Evolutionary conservation across 2,329 filamentous ascomycete genomes (phyloP), one percentile per base, ranked within the genome.

Genomic region (Colletotrichum eleusines): DNA sequence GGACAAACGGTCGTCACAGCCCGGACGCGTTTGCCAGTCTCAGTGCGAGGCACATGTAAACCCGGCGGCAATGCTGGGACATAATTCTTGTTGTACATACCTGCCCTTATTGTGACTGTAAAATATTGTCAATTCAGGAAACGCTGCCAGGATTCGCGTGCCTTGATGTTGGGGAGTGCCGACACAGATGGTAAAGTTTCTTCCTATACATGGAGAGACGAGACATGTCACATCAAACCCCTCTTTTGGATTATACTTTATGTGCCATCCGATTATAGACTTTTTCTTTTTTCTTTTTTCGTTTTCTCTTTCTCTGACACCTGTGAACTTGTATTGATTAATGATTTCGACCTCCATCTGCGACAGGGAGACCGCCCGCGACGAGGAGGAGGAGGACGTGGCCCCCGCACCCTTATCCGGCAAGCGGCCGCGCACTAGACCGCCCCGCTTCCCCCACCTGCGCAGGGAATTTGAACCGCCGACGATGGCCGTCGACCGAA

Each of bases 21-120:
- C 92, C 92, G 4, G 92, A 95, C 80, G 92, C 92, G 18, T 95
- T 94, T 84, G 89, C 92, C 2, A 92, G 91, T 61, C 82, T 95
- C 73, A 94, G 91, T 76, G 89, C 91, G 63, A 83, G 87, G 74
- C 86, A 87, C 76, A 81, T 77, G 66, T 78, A 73, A 81, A 12
- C 26, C 55, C 18, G 42, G 42, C 42, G 48, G 26, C 42, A 44
- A 14, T n/a, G 18, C 38, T 6, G 11, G 28, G 23, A n/a, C 58
- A 31, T 26, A 35, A 16, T 33, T 58, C 38, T 68, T 63, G 51
- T 58, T 71, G 64, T 71, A 63, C 44, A 71, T 71, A 68, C 11
- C n/a, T 54, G 51, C 35, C 12, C 38, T 55, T n/a, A 5, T 23
- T 33, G 53, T 54, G 55, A 48, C 33, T 60, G 54, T 67, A 68